phyloP scores from a whole-genome alignment of 2,329 filamentous ascomycete species.

The Hypoxylon sp. region DNA sequence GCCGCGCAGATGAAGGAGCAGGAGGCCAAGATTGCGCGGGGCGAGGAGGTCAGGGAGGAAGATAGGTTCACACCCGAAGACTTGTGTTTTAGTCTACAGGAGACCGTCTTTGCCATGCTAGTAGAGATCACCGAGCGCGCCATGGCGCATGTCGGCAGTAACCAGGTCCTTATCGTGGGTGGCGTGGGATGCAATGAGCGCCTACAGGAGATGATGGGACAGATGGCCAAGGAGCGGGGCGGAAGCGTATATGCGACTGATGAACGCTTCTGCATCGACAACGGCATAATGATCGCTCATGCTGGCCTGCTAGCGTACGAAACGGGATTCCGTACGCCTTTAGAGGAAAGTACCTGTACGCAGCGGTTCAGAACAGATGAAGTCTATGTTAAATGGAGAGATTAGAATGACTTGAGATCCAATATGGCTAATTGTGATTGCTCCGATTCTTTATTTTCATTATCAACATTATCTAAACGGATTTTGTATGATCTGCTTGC shows the following conservation, averaged over 20 bases:
- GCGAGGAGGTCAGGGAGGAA: constrained; percentile 48
- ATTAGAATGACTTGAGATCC: constrained; percentile 55
- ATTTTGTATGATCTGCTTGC: constrained; percentile 18
- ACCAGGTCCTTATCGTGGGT: constrained; percentile 92
- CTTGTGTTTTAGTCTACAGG: constrained; percentile 93
- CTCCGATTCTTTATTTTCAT: constrained; percentile 27
- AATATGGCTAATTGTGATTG: constrained; percentile 24
- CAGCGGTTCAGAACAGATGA: constrained; percentile 87
- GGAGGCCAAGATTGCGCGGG: constrained; percentile 44
- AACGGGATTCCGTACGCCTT: constrained; percentile 80
- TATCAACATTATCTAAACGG: constrained; percentile 21
- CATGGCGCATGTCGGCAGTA: constrained; percentile 95
- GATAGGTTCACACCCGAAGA: constrained; percentile 81
- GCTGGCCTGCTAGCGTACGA: constrained; percentile 88
- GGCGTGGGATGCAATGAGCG: constrained; percentile 96
- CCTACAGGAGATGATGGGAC: constrained; percentile 97
- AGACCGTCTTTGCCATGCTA: constrained; percentile 96
- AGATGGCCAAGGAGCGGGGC: constrained; percentile 89
- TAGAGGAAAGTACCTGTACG: constrained; percentile 87
- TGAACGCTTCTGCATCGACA: constrained; percentile 98
- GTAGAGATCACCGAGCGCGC: constrained; percentile 98
- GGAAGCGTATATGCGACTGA: constrained; percentile 95
- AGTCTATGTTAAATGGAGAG: constrained; percentile 83
- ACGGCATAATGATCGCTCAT: constrained; percentile 99
- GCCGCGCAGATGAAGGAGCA: constrained; percentile 73